These are phyloP conservation scores for Trametes elegans DNA, from an alignment of 768 basidiomycete genomes.

Conservation along the genomic window DNA sequence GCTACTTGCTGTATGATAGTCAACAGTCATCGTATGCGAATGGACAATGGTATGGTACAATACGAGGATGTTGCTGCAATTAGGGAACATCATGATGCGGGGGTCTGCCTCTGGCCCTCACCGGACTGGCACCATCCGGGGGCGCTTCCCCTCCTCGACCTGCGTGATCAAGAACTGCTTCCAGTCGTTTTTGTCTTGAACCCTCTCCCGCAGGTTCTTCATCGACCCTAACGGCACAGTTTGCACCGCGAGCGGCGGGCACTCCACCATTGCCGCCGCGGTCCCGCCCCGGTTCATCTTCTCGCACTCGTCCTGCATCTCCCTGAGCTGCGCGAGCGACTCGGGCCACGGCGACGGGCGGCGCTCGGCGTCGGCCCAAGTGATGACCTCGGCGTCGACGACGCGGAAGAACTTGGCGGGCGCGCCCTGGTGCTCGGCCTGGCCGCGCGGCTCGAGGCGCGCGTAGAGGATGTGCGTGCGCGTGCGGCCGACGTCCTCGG, in stretches of 20 bases:
- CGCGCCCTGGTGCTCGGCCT: constrained; percentile 25
- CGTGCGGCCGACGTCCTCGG: constrained; percentile 26
- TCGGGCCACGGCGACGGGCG: constrained; percentile 28
- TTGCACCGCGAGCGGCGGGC: constrained; percentile 31
- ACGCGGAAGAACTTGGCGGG: constrained; percentile 31
- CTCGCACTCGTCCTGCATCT: constrained; percentile 29
- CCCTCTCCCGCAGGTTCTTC: constrained; percentile 16
- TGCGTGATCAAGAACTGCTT: constrained; percentile 19
- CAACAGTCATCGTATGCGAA: too few species aligned
- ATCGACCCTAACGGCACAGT: constrained; percentile 35
- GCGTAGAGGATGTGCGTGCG: constrained; percentile 24
- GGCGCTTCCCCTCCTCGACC: constrained; percentile 23
- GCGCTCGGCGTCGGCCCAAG: constrained; percentile 21
- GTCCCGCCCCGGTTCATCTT: constrained; percentile 23
- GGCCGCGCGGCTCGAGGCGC: constrained; percentile 14
- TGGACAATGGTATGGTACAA: background rate
- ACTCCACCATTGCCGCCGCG: constrained; percentile 31
- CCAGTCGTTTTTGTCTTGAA: constrained; percentile 18
- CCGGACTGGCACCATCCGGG: background rate
- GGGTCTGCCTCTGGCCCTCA: too few species aligned
- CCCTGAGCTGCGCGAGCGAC: constrained; percentile 22
- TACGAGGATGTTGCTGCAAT: background rate
- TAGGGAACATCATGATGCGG: too few species aligned
- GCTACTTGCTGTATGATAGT: too few species aligned
- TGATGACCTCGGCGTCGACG: constrained; percentile 23